A percentile compares a stretch with the other conserved stretches of the same genome.
Conservation (phyloP, 78 protist genomes). For the Dictyostelium intermedium region DNA sequence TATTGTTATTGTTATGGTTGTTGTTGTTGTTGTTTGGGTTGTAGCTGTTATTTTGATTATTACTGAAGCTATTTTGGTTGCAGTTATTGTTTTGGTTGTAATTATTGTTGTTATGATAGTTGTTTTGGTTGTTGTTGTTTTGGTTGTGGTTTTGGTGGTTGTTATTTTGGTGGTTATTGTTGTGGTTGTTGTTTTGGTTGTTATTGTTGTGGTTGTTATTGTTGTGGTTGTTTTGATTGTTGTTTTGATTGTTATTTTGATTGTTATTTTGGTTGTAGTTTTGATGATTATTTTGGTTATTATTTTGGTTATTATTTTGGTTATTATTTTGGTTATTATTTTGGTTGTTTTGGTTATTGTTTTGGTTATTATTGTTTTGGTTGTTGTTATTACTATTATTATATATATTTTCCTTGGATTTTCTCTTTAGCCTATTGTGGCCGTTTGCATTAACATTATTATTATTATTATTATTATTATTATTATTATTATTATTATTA, state of each 20-base stretch:
- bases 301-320: no score
- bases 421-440: neutral
- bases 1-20: neutral
- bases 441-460: neutral
- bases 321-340: neutral
- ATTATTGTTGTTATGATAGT: neutral
- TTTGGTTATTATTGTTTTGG: neutral
- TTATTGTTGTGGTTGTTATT: neutral
- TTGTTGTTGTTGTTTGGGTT: neutral
- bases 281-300: no score
- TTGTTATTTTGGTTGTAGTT: no score
- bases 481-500: neutral
- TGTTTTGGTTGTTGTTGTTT: neutral
- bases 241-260: neutral
- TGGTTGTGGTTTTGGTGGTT: neutral
- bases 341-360: neutral
- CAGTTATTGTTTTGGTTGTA: no score
- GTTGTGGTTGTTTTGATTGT: neutral
- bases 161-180: neutral
- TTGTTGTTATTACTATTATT: no score
- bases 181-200: neutral
- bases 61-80: no score
- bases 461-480: neutral
- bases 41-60: no score
- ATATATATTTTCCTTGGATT: neutral